A percentile compares a stretch with the other conserved stretches of the same genome.
Evolutionary conservation across 2,329 filamentous ascomycete genomes (phyloP).

Genomic region (Calonectria ilicicola): DNA sequence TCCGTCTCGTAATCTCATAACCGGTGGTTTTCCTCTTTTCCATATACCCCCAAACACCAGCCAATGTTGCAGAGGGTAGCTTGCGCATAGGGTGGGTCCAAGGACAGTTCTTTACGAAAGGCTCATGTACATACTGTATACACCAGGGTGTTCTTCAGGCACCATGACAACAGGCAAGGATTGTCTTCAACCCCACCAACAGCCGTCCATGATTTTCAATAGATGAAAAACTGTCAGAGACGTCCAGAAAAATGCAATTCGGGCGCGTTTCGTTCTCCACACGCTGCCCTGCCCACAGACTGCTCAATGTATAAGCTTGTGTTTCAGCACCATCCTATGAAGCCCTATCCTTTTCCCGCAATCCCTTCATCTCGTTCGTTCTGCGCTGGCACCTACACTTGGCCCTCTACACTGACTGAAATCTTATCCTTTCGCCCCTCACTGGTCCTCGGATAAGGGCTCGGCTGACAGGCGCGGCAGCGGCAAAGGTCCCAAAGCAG

Average conservation of each 20-base stretch:
- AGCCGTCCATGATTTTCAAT: constrained; percentile 13
- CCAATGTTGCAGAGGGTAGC: neutral
- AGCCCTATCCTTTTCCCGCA: neutral
- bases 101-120: too few relatives aligned
- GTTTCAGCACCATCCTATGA: neutral
- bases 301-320: neutral
- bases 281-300: neutral
- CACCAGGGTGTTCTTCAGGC: neutral
- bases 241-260: neutral
- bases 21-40: too few relatives aligned
- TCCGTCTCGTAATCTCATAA: too few relatives aligned
- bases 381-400: neutral
- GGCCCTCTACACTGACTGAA: neutral
- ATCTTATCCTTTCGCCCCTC: neutral
- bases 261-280: neutral
- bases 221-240: constrained; percentile 1
- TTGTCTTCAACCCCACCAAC: constrained; percentile 22
- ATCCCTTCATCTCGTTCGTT: neutral
- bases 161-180: neutral
- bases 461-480: constrained; percentile 31
- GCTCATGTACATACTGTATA: neutral
- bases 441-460: constrained; percentile 13
- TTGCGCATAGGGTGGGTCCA: neutral
- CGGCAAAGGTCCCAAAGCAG: constrained; percentile 22
- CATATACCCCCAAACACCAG: neutral